Evolutionary conservation across 495 filamentous ascomycete species (phyloP).

Genomic region (Xylaria grammica): DNA sequence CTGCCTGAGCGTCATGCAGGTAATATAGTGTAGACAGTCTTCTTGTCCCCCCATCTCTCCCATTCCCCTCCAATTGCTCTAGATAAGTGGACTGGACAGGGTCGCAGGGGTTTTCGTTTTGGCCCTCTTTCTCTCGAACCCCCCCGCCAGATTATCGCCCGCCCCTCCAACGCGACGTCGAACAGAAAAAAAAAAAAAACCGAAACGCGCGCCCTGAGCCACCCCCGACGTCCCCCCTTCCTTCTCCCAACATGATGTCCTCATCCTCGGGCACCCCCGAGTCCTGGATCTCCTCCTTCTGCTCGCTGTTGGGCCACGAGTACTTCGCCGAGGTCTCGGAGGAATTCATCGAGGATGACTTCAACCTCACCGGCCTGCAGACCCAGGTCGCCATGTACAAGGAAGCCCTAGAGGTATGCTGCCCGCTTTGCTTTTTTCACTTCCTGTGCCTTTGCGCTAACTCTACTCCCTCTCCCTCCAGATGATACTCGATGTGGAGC

Average conservation of each 20-base stretch:
- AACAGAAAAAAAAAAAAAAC: too few species aligned
- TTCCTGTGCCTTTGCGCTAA: constrained; percentile 21
- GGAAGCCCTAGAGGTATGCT: constrained; percentile 71
- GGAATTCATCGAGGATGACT: constrained; percentile 99
- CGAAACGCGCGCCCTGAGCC: constrained; percentile 5
- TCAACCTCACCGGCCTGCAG: constrained; percentile 95
- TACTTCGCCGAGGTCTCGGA: constrained; percentile 99
- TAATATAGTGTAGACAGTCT: constrained; percentile 17
- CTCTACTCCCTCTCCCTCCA: constrained; percentile 55
- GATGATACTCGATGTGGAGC: constrained; percentile 99
- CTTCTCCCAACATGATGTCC: constrained; percentile 49
- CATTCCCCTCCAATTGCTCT: background rate
- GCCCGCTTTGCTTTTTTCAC: background rate
- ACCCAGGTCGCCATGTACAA: constrained; percentile 99
- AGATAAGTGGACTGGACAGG: constrained; percentile 5
- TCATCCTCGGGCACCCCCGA: constrained; percentile 85
- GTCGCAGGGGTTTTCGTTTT: constrained; percentile 4
- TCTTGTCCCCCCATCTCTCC: background rate
- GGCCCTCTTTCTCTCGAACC: background rate
- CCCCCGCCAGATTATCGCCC: background rate
- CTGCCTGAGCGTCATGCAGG: constrained; percentile 21
- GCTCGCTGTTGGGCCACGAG: constrained; percentile 91
- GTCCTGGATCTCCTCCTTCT: constrained; percentile 98
- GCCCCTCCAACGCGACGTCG: constrained; percentile 15
- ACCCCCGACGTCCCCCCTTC: background rate